These are phyloP conservation scores for Madurella mycetomatis DNA, from an alignment of 2,329 filamentous ascomycete genomes.

Conservation along the genomic window DNA sequence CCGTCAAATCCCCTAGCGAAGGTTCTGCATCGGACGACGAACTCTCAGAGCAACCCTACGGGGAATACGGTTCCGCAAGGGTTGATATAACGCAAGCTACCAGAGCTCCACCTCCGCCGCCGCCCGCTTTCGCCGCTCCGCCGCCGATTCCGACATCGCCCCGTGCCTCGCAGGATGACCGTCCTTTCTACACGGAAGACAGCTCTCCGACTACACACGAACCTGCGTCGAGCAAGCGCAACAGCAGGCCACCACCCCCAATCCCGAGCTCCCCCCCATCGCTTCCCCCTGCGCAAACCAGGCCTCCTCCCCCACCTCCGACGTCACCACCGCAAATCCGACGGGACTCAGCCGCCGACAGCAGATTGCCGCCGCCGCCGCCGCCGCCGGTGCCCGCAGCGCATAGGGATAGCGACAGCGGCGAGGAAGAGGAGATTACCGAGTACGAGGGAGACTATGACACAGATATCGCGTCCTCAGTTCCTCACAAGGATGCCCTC, in stretches of 20 bases:
- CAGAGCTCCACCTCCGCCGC: conserved; percentile 43
- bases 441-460: conserved; percentile 98
- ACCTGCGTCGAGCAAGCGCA: conserved; percentile 46
- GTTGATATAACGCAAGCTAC: conserved; percentile 34
- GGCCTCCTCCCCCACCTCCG: conserved; percentile 66
- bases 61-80: conserved; percentile 39
- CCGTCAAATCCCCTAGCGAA: conserved; percentile 61
- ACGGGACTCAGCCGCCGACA: conserved; percentile 57
- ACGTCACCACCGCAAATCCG: conserved; percentile 42
- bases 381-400: conserved; percentile 34
- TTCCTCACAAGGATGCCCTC: conserved; percentile 88
- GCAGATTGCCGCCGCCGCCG: conserved; percentile 36
- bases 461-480: conserved; percentile 91
- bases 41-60: conserved; percentile 53
- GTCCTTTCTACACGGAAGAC: conserved; percentile 26
- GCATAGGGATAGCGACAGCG: conserved; percentile 52
- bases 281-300: conserved; percentile 46
- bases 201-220: conserved; percentile 40
- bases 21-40: conserved; percentile 91
- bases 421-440: conserved; percentile 74
- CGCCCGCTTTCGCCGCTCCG: conserved; percentile 42
- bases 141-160: conserved; percentile 33
- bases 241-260: conserved; percentile 55
- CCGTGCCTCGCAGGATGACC: conserved; percentile 34
- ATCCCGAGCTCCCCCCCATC: conserved; percentile 54